Base-by-base conservation (phyloP, 2,329 filamentous ascomycete species). In the Fusarium begoniae region DNA sequence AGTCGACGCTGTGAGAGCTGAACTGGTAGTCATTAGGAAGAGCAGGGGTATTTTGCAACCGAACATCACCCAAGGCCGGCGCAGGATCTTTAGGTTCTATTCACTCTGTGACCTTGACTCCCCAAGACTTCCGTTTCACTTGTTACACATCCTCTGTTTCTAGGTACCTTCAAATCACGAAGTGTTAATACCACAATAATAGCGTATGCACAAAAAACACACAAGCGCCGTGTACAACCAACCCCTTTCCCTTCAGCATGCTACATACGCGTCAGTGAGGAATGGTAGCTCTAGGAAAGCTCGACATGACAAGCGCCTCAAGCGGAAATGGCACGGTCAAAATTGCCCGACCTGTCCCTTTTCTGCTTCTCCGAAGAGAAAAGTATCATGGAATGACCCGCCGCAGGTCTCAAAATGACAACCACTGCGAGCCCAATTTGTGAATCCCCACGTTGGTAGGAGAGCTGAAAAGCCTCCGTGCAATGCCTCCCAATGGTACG, bases 221-320 rank as follows among this genome's bases (percentile, higher is more conserved):
- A 45, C 32, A 69, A n/a, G 60, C 32, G 50, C 28, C 57, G 50
- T 67, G 43, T 50, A 56, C 70, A 64, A 48, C 71, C 55, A 68
- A 68, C 67, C 70, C 71, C 37, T 74, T 72, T 40, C 47, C 26
- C 43, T 51, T 57, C 26, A 50, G 30, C 44, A 41, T 45, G 13
- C 30, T 47, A 41, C n/a, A 24, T 53, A 62, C 56, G 48, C 48
- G 45, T 61, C 59, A 44, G 47, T 57, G 63, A 75, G 70, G 62
- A 63, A 67, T 66, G 59, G n/a, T 37, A 68, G 57, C 43, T 70
- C 55, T 43, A 43, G 69, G 59, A 71, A 66, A 51, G 63, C 66
- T 72, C 73, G 69, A 69, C 70, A 78, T 76, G 76, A 70, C 74
- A 67, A 75, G 70, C 69, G 54, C 50, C 43, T 62, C 45, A 38